These are phyloP conservation scores for Rauvolfia tetraphylla DNA, from an alignment of 257 asterid species.

Conservation along the genomic window DNA sequence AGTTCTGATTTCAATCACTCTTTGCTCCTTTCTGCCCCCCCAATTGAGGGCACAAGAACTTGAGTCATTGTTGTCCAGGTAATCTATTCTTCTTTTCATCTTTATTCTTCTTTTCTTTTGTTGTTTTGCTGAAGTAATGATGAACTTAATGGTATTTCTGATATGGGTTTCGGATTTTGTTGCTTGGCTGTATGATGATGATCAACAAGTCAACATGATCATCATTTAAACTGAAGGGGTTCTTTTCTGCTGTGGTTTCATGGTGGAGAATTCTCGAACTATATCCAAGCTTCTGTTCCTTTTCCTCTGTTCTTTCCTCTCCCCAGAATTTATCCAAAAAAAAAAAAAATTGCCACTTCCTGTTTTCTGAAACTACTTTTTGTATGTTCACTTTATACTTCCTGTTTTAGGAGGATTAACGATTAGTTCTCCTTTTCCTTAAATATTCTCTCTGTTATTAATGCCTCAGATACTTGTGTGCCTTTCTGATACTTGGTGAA, in stretches of 20 bases:
- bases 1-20: slow-evolving; percentile 39
- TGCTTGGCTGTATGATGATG: not conserved
- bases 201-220: not conserved
- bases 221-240: not conserved
- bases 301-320: not conserved
- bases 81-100: slow-evolving; percentile 12
- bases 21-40: slow-evolving; percentile 31
- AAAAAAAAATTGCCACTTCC: too few relatives aligned
- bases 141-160: not conserved
- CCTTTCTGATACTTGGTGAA: slow-evolving; percentile 1
- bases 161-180: not conserved
- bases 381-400: not conserved
- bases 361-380: not conserved
- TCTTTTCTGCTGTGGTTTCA: not conserved
- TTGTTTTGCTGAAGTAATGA: not conserved
- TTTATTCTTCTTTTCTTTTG: slow-evolving; percentile 10
- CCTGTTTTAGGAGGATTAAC: not conserved
- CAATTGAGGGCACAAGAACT: slow-evolving; percentile 30
- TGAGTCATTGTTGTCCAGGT: slow-evolving; percentile 38
- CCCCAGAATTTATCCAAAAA: not conserved
- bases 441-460: not conserved
- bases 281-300: not conserved
- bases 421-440: not conserved
- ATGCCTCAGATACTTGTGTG: not conserved
- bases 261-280: not conserved